Evolutionary conservation across 495 filamentous ascomycete genomes (phyloP).

Genomic region (Penicillium turbatum): DNA sequence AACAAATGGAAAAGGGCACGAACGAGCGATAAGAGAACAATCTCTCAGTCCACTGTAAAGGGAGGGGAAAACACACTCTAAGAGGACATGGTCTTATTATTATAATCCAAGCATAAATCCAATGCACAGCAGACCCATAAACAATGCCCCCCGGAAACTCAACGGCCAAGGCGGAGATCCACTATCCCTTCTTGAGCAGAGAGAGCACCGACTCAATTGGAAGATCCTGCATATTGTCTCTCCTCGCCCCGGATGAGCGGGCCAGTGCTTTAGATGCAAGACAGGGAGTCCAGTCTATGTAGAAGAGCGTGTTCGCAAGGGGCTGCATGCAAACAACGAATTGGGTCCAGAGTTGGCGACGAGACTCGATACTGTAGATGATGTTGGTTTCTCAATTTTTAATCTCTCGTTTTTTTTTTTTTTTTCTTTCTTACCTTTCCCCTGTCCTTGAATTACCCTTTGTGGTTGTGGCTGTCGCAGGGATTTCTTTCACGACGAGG

Average conservation of each 20-base stretch:
- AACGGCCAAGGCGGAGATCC: slow-evolving; percentile 18
- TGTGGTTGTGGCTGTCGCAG: not conserved
- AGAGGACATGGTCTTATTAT: slow-evolving; percentile 4
- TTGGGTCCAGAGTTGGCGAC: slow-evolving; percentile 1
- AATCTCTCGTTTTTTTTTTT: not conserved
- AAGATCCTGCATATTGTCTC: slow-evolving; percentile 21
- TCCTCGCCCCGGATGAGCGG: slow-evolving; percentile 23
- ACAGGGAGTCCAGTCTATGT: slow-evolving; percentile 16
- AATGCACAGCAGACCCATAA: slow-evolving; percentile 7
- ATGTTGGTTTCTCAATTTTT: not conserved
- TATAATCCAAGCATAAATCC: not conserved
- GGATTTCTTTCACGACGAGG: not conserved
- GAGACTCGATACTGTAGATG: slow-evolving; percentile 4
- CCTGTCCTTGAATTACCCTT: not conserved
- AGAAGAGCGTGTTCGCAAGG: slow-evolving; percentile 21
- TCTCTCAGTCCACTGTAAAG: not conserved
- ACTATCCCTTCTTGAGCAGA: slow-evolving; percentile 16
- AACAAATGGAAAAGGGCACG: not conserved
- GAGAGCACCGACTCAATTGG: not conserved
- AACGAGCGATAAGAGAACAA: slow-evolving; percentile 6
- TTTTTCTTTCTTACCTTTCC: not conserved
- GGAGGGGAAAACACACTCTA: not conserved
- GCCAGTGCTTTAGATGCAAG: slow-evolving; percentile 11
- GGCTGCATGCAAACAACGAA: slow-evolving; percentile 15
- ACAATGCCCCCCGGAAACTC: slow-evolving; percentile 12